These are phyloP conservation scores for Conticribra guillardii DNA, from an alignment of 108 stramenopile genomes.

Conservation along the genomic window DNA sequence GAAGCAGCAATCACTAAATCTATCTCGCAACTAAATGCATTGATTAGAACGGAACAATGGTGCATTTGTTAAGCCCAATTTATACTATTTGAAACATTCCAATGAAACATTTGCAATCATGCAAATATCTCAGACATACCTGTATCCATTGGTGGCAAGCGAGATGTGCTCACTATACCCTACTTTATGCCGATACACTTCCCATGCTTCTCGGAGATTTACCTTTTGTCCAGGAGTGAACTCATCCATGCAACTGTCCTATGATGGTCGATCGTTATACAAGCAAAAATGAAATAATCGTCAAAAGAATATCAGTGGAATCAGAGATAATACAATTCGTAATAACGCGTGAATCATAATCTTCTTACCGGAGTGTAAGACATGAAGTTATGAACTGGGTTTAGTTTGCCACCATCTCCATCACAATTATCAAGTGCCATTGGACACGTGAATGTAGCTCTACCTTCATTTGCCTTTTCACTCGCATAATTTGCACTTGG, in stretches of 20 bases:
- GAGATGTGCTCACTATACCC: background rate
- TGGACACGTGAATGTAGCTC: slow-evolving; percentile 12
- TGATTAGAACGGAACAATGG: too few relatives aligned
- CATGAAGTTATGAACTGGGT: slow-evolving; percentile 31
- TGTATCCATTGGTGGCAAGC: background rate
- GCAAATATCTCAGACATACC: too few relatives aligned
- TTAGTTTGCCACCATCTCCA: background rate
- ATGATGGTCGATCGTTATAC: too few relatives aligned
- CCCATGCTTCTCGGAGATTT: background rate
- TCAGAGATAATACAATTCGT: too few relatives aligned
- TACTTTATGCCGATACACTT: background rate
- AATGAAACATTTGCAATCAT: too few relatives aligned
- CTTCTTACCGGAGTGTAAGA: slow-evolving; percentile 15
- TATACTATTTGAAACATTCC: too few relatives aligned
- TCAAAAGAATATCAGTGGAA: too few relatives aligned
- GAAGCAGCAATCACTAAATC: too few relatives aligned
- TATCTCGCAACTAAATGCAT: too few relatives aligned
- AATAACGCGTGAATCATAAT: background rate
- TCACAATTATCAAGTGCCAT: slow-evolving; percentile 4
- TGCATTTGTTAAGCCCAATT: too few relatives aligned
- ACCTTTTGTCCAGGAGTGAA: slow-evolving; percentile 9
- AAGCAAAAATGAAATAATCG: too few relatives aligned
- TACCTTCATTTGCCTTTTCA: slow-evolving; percentile 22
- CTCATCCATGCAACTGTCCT: background rate
- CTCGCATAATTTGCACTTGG: slow-evolving; percentile 22